Evolutionary conservation across 2,329 filamentous ascomycete species (phyloP).

Genomic region (Ceratocystis diversiconidia): DNA sequence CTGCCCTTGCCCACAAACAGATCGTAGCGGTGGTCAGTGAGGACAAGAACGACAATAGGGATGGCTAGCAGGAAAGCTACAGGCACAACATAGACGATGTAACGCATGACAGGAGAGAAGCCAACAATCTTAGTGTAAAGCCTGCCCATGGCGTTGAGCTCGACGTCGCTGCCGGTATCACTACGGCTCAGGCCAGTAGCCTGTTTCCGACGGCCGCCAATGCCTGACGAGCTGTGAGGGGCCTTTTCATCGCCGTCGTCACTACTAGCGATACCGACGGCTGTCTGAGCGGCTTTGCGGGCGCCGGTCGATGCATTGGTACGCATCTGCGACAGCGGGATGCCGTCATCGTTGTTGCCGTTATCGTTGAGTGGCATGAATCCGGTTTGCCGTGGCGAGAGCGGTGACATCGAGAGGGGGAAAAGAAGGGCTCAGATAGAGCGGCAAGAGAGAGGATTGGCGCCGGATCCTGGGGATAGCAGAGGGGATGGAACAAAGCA

Average conservation of each 20-base stretch:
- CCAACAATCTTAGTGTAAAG: constrained; percentile 50
- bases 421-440: background rate
- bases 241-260: constrained; percentile 31
- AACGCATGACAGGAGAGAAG: constrained; percentile 50
- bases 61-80: constrained; percentile 46
- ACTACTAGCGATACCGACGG: constrained; percentile 22
- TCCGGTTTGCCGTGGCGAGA: constrained; percentile 30
- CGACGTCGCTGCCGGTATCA: constrained; percentile 33
- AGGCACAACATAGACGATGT: constrained; percentile 53
- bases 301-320: constrained; percentile 41
- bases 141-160: constrained; percentile 50
- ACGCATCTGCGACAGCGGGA: constrained; percentile 41
- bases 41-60: constrained; percentile 43
- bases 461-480: background rate
- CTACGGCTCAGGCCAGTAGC: constrained; percentile 29
- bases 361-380: constrained; percentile 31
- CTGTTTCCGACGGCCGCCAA: constrained; percentile 36
- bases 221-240: constrained; percentile 22
- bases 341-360: constrained; percentile 30
- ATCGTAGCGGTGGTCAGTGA: constrained; percentile 29
- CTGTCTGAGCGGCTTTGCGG: constrained; percentile 32
- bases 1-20: constrained; percentile 26
- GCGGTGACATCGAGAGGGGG: constrained; percentile 19
- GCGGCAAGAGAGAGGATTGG: background rate
- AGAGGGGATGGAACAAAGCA: background rate